Evolutionary conservation across 2,329 filamentous ascomycete genomes (phyloP).

Genomic region (Furcasterigmium sp.): DNA sequence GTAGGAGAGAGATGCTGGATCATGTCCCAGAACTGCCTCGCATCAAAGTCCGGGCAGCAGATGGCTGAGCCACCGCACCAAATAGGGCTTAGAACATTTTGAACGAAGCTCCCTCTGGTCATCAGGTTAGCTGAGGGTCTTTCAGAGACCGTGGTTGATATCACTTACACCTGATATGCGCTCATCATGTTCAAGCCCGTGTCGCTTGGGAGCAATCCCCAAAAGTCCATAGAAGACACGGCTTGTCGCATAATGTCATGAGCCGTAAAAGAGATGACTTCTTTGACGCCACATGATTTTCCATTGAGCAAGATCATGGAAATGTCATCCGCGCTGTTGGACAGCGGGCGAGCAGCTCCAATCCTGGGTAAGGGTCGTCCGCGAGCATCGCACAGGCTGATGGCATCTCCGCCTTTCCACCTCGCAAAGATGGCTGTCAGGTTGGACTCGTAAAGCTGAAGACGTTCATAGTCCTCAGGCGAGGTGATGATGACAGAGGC

Average conservation of each 20-base stretch:
- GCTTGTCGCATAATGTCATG: conserved; percentile 4
- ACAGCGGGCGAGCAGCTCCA: not conserved
- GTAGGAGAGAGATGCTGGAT: conserved; percentile 40
- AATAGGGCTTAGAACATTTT: conserved; percentile 49
- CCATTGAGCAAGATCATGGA: conserved; percentile 3
- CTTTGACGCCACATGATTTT: conserved; percentile 4
- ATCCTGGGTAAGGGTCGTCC: not conserved
- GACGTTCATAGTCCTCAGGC: not conserved
- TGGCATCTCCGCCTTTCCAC: not conserved
- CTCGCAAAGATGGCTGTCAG: not conserved
- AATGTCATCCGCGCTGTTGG: conserved; percentile 5
- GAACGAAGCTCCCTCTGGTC: conserved; percentile 41
- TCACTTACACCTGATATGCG: conserved; percentile 5
- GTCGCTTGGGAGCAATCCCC: conserved; percentile 3
- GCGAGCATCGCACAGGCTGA: not conserved
- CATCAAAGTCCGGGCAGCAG: conserved; percentile 48
- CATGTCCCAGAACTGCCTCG: conserved; percentile 50
- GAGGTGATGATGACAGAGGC: not conserved
- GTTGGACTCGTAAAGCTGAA: not conserved
- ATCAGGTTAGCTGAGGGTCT: conserved; percentile 1
- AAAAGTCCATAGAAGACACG: conserved; percentile 1
- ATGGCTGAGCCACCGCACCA: conserved; percentile 48
- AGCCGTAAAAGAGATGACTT: conserved; percentile 1
- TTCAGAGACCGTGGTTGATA: no score
- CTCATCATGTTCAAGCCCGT: conserved; percentile 5